Conservation (phyloP, 257 asterid species). For the Plantago ovata region DNA sequence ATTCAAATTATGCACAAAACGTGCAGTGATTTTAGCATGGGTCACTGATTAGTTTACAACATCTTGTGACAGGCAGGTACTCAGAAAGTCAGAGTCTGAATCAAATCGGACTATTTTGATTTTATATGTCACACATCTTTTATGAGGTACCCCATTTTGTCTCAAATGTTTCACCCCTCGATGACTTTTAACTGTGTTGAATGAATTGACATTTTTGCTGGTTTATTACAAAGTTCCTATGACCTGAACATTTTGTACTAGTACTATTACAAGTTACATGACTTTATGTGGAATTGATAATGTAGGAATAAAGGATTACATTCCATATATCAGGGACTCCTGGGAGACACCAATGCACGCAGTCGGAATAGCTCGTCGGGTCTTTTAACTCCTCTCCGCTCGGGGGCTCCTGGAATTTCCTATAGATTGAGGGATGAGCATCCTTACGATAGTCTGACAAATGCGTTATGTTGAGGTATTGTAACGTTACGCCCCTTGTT, state of each 20-base stretch:
- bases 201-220: no score
- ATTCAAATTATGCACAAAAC: constrained; percentile 2
- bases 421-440: constrained; percentile 11
- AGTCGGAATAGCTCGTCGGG: constrained; percentile 29
- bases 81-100: no score
- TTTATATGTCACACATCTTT: no score
- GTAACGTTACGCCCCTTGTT: constrained; percentile 27
- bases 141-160: no score
- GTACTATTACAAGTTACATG: background rate
- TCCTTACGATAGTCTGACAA: constrained; percentile 9
- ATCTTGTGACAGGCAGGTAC: no score
- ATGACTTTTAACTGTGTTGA: no score
- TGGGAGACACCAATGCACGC: constrained; percentile 41
- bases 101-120: no score
- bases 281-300: constrained; percentile 14
- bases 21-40: background rate
- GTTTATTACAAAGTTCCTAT: background rate
- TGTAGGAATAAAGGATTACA: constrained; percentile 28
- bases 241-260: background rate
- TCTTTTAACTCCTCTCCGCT: constrained; percentile 10
- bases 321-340: constrained; percentile 41
- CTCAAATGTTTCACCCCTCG: no score
- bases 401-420: background rate
- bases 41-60: no score
- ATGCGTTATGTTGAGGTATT: constrained; percentile 8